Base-by-base conservation (phyloP, 305 asterid species). In the Fraxinus angustifolia region DNA sequence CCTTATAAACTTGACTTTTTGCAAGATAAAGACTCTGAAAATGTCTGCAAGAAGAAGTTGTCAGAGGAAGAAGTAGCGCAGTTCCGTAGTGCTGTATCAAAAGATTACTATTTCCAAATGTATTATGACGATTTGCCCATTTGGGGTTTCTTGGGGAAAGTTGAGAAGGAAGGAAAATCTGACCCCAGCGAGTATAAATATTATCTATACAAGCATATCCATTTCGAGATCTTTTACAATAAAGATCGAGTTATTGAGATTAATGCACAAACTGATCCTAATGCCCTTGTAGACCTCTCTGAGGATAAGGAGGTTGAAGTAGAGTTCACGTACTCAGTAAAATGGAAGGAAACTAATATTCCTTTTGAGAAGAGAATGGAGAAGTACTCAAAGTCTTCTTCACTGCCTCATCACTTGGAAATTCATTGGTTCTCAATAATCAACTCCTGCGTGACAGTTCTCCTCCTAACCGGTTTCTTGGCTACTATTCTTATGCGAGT, bases 71-170 rank as follows among this genome's bases (percentile, higher is more conserved):
- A 94, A 83, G 95, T 86, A 82, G 84, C 82, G 14, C 91, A 78
- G 85, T 94, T 94, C 81, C 90, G 93, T 48, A 86, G 73, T 71
- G 98, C 97, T 1, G 92, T 94, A 3, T 76, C 89, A 0, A 92
- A 94, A 87, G 98, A 94, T 82, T 94, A 94, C 78, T 93, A 91
- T 82, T 93, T 94, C 70, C 97, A 94, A 81, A 94, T 94, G 98
- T 94, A 92, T 88, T 93, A 93, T 78, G 98, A 94, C 83, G 98
- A 94, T 83, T 83, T 94, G 85, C 98, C 98, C 42, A 87, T 93
- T 35, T 94, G 98, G 97, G 97, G 95, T 68, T 92, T 94, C 84
- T 83, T 94, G 72, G 97, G 98, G 23, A 93, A 88, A 82, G 94
- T 93, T 71, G 95, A 91, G 76, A 92, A 90, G 86, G 98, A 94